A percentile compares a stretch with the other conserved stretches of the same genome.
phyloP scores from a whole-genome alignment of 2,329 filamentous ascomycete species.

The Beauveria sp. region DNA sequence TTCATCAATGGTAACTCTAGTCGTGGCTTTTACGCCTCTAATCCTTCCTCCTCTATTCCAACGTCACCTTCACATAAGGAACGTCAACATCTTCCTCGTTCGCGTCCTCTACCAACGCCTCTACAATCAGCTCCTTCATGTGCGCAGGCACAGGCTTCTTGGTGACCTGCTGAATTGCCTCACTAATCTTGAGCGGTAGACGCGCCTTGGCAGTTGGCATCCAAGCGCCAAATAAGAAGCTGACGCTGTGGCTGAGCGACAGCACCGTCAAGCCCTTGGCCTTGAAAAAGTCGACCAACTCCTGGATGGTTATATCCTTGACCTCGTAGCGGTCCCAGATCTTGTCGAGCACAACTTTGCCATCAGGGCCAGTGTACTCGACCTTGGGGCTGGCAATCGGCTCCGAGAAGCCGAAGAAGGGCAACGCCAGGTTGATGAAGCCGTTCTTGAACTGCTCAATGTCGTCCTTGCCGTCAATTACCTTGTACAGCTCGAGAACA shows the following conservation, averaged over 20 bases:
- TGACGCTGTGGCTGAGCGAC: constrained; percentile 97
- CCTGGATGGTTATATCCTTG: constrained; percentile 71
- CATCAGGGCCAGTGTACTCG: constrained; percentile 71
- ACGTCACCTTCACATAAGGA: constrained; percentile 60
- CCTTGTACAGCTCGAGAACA: constrained; percentile 89
- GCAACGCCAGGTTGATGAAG: constrained; percentile 90
- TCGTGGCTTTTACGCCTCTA: not conserved
- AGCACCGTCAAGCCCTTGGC: constrained; percentile 72
- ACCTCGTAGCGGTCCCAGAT: constrained; percentile 98
- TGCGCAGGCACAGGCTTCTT: constrained; percentile 81
- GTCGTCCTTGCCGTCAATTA: constrained; percentile 91
- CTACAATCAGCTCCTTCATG: constrained; percentile 86
- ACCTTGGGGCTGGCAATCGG: constrained; percentile 92
- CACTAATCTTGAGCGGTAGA: constrained; percentile 60
- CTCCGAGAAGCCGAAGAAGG: constrained; percentile 98
- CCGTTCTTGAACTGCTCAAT: constrained; percentile 99
- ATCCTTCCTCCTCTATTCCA: not conserved
- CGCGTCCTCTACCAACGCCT: constrained; percentile 77
- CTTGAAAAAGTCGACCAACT: constrained; percentile 78
- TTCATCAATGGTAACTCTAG: not conserved
- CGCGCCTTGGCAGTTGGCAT: constrained; percentile 59
- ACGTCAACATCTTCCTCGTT: constrained; percentile 85
- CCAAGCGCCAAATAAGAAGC: constrained; percentile 88
- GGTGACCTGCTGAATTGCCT: constrained; percentile 73
- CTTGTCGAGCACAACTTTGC: constrained; percentile 82